Evolutionary conservation across 1,284 basidiomycete genomes (phyloP).

Genomic region (Coriolopsis trogii): DNA sequence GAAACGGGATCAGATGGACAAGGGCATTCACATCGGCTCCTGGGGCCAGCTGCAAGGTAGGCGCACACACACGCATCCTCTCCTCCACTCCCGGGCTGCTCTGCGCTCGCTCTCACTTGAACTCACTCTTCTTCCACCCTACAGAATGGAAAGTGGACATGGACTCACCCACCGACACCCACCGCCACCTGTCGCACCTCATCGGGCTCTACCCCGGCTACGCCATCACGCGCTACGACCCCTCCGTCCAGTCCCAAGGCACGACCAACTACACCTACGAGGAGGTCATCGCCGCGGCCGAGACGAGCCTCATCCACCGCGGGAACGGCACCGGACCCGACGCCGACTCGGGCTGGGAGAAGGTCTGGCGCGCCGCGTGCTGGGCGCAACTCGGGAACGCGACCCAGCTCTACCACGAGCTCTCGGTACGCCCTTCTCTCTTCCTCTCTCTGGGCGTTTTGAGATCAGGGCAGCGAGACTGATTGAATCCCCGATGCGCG

Average conservation of each 20-base stretch:
- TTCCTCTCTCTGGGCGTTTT: too few species aligned
- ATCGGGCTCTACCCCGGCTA: constrained; percentile 79
- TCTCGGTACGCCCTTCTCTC: constrained; percentile 51
- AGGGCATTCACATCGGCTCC: constrained; percentile 70
- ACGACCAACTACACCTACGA: constrained; percentile 50
- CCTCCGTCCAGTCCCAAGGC: constrained; percentile 46
- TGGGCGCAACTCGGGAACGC: constrained; percentile 73
- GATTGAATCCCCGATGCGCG: too few species aligned
- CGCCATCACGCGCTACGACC: constrained; percentile 59
- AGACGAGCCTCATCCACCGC: constrained; percentile 62
- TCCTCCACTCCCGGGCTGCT: too few species aligned
- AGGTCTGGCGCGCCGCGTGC: constrained; percentile 73
- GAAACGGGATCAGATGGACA: constrained; percentile 67
- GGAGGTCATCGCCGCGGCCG: constrained; percentile 58
- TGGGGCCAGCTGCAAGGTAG: constrained; percentile 80
- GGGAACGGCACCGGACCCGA: constrained; percentile 74
- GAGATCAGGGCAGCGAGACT: too few species aligned
- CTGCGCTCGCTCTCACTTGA: too few species aligned
- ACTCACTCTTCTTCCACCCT: background rate
- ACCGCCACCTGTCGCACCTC: constrained; percentile 76
- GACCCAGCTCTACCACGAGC: constrained; percentile 61
- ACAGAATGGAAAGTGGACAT: constrained; percentile 82
- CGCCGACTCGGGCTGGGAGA: constrained; percentile 78
- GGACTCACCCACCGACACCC: constrained; percentile 63
- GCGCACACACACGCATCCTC: background rate